Evolutionary conservation across 345 rosid genomes (phyloP), one percentile per base, ranked within the genome.

Genomic region (Gossypium herbaceum): DNA sequence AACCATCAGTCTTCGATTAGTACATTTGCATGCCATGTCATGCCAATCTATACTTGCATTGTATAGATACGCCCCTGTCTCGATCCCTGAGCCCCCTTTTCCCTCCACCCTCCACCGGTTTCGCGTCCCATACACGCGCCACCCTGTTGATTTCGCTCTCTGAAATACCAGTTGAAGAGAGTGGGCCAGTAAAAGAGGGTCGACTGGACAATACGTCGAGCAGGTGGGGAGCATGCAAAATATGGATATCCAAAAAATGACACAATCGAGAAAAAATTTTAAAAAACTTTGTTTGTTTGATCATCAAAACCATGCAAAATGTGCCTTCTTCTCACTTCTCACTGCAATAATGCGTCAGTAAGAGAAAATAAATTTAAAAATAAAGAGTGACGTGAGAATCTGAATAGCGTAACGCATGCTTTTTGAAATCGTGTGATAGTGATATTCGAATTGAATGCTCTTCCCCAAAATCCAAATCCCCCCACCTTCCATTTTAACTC

Each of bases 1-100:
- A 19, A 34, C 61, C 48, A 72, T 48, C 73, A 29, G 60, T 50
- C 72, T 16, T 25, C 9, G 88, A 75, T 80, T 73, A 45, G 77
- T 74, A 76, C 81, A 47, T 27, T 72, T 75, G 87, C 89, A 84
- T 80, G 89, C 85, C 81, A 77, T 82, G 78, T 76, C 83, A 81
- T 74, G 86, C 81, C 86, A 85, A 76, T 62, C 76, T 69, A 79
- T 77, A 25, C 79, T 29, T 56, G 59, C 20, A 56, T 62, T 19
- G 47, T 48, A 34, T 54, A 19, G 78, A 77, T 75, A 74, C 81
- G 79, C 61, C 50, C 75, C 57, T 39, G 74, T 74, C 60, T 58
- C 58, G 57, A 24, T 47, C 41, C 20, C 12, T 13, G 71, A 55
- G 51, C 19, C 7, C 13, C 39, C 39, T 4, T 29, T 29, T 29